These are phyloP conservation scores for Dipteronia dyeriana DNA, from an alignment of 345 rosid genomes.

Conservation along the genomic window DNA sequence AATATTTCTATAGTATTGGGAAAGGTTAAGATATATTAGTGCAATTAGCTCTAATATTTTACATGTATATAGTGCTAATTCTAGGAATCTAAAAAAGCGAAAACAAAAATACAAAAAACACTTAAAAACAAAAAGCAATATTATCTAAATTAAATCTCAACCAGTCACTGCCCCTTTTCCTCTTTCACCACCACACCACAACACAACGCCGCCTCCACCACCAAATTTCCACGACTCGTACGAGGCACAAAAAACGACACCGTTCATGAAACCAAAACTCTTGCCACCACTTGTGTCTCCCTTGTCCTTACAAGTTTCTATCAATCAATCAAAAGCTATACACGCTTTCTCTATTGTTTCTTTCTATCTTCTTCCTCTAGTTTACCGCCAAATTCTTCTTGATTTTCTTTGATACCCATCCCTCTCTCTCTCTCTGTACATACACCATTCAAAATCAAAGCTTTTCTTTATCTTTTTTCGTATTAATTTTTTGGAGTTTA, in stretches of 20 bases:
- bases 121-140: not conserved
- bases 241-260: not conserved
- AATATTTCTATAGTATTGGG: too few species aligned
- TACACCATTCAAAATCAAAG: not conserved
- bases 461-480: not conserved
- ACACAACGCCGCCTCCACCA: not conserved
- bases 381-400: slow-evolving; percentile 17
- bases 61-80: not conserved
- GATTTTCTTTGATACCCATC: not conserved
- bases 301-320: not conserved
- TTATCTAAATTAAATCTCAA: slow-evolving; percentile 14
- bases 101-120: not conserved
- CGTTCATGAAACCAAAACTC: not conserved
- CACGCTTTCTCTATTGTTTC: not conserved
- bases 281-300: slow-evolving; percentile 7
- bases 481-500: not conserved
- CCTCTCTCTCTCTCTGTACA: not conserved
- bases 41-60: not conserved
- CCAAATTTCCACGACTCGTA: not conserved
- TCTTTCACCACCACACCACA: not conserved
- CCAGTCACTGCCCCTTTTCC: not conserved
- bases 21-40: too few species aligned
- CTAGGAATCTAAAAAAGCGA: not conserved
- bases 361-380: not conserved
- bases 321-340: not conserved